Conservation (phyloP, 2,329 filamentous ascomycete genomes). For the Fonsecaea pedrosoi region DNA sequence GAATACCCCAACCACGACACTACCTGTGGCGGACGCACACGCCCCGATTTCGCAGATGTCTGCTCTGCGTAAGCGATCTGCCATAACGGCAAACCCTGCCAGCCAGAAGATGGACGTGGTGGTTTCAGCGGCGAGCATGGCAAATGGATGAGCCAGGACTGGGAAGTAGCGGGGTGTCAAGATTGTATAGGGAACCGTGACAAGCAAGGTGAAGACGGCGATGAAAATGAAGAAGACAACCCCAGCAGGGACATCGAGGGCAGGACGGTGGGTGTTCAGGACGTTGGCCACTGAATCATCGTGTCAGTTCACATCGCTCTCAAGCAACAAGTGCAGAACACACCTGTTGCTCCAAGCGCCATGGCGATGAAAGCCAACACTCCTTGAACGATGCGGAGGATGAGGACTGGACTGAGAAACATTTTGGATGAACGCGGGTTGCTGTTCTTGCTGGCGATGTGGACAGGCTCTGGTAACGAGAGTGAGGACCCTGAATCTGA, state of each 20-base stretch:
- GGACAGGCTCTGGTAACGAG: not conserved
- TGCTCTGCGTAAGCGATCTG: conserved; percentile 66
- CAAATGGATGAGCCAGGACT: conserved; percentile 67
- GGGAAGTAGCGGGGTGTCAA: conserved; percentile 69
- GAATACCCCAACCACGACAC: conserved; percentile 56
- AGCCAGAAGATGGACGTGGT: conserved; percentile 91
- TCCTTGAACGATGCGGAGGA: conserved; percentile 70
- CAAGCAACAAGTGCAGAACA: conserved; percentile 29
- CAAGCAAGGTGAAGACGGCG: conserved; percentile 75
- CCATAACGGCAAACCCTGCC: conserved; percentile 76
- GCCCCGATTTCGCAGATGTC: conserved; percentile 60
- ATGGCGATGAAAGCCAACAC: conserved; percentile 76
- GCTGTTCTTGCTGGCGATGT: conserved; percentile 1
- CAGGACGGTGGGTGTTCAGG: conserved; percentile 25
- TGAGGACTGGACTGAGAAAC: conserved; percentile 63
- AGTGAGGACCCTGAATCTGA: not conserved
- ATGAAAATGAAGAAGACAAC: conserved; percentile 82
- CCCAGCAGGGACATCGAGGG: conserved; percentile 54
- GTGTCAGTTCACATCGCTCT: conserved; percentile 55
- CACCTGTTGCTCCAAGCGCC: conserved; percentile 70
- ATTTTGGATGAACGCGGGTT: conserved; percentile 41
- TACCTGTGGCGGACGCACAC: conserved; percentile 66
- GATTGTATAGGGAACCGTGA: conserved; percentile 71
- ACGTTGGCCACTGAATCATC: conserved; percentile 20
- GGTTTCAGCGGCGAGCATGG: conserved; percentile 70